A percentile compares a stretch with the other conserved stretches of the same genome.
Conservation (phyloP, 331 rosid species). For the Quercus phellos region DNA sequence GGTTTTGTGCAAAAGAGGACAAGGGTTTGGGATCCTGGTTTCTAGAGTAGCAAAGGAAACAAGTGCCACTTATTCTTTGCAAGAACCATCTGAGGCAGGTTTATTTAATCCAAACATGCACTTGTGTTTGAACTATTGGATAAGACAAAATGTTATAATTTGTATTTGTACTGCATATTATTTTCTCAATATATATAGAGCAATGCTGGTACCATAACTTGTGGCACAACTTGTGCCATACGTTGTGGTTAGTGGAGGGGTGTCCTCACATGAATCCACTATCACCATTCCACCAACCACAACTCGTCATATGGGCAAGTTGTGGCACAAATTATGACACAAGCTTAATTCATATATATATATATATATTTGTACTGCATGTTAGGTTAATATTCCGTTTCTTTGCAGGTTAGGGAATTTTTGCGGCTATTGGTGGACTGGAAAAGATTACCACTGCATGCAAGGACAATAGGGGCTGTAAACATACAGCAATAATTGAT, state of each 20-base stretch:
- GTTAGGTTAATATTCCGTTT: too few relatives aligned
- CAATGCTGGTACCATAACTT: too few relatives aligned
- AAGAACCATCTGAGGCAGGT: conserved; percentile 85
- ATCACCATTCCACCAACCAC: too few relatives aligned
- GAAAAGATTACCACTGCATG: conserved; percentile 40
- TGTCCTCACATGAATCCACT: too few relatives aligned
- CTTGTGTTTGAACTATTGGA: too few relatives aligned
- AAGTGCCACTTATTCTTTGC: conserved; percentile 65
- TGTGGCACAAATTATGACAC: too few relatives aligned
- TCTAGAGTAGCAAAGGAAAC: conserved; percentile 83
- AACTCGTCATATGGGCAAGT: too few relatives aligned
- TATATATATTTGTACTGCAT: neutral
- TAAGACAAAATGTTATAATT: too few relatives aligned
- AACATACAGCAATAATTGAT: neutral
- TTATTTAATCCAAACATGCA: neutral
- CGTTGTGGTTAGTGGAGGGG: too few relatives aligned
- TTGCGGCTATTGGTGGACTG: conserved; percentile 72
- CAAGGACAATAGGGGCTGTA: neutral
- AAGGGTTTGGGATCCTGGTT: conserved; percentile 93
- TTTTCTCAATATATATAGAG: too few relatives aligned
- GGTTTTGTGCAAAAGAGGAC: conserved; percentile 69
- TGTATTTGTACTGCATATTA: neutral
- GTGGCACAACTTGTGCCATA: too few relatives aligned
- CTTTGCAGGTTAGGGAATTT: conserved; percentile 61
- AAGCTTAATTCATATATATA: too few relatives aligned